A percentile compares a stretch with the other conserved stretches of the same genome.
These are phyloP conservation scores for Mrakia frigida DNA, from an alignment of 768 basidiomycete genomes.

Conservation along the genomic window DNA sequence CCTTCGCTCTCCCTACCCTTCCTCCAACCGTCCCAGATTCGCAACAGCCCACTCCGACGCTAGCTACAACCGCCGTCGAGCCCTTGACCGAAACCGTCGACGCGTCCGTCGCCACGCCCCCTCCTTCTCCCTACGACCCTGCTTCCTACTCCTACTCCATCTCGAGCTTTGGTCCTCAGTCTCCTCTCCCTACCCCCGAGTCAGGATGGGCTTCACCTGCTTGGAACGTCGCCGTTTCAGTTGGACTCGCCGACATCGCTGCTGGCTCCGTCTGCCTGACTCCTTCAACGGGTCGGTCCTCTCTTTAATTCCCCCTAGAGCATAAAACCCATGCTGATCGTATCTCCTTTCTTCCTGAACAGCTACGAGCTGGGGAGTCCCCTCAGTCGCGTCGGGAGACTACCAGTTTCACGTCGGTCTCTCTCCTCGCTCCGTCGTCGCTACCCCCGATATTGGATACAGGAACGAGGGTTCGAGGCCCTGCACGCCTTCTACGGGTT, in stretches of 20 bases:
- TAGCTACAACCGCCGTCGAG: background rate
- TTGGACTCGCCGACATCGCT: background rate
- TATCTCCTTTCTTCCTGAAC: too few species aligned
- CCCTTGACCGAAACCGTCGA: background rate
- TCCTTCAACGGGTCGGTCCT: background rate
- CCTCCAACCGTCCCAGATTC: background rate
- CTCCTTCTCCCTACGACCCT: background rate
- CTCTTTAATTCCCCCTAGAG: background rate
- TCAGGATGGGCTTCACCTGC: background rate
- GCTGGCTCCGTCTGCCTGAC: background rate
- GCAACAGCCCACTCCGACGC: background rate
- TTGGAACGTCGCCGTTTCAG: background rate
- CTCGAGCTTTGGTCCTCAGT: slow-evolving; percentile 1
- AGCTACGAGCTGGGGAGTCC: background rate
- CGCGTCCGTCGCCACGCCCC: background rate
- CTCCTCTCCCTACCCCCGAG: background rate
- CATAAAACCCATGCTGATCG: background rate
- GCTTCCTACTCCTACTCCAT: slow-evolving; percentile 13
- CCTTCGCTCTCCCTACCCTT: background rate
- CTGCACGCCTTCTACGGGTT: background rate
- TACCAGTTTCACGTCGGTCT: background rate
- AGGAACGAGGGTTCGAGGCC: background rate
- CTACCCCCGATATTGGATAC: background rate
- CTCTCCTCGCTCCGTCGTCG: background rate
- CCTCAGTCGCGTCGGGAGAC: background rate